Conservation (phyloP, 176 grass and related monocot genomes). For the Cymbopogon citratus region DNA sequence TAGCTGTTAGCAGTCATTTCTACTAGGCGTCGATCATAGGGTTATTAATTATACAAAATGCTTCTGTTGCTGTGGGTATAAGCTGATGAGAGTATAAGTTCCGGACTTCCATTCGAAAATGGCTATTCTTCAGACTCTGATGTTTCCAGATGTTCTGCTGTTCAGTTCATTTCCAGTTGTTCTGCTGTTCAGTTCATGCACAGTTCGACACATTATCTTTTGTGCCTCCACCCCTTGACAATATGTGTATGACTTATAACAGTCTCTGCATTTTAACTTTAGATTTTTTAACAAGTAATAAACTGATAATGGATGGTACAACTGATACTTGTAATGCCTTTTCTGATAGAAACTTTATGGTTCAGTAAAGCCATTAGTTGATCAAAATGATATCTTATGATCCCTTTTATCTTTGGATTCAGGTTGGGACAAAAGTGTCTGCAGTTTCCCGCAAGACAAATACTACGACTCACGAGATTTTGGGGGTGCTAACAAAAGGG, state of each 20-base stretch:
- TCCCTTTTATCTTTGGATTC: conserved; percentile 7
- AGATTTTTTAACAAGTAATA: neutral
- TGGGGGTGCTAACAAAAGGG: conserved; percentile 90
- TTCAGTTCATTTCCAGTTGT: neutral
- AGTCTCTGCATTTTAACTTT: neutral
- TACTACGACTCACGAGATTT: conserved; percentile 91
- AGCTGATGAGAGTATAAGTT: neutral
- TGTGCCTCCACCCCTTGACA: neutral
- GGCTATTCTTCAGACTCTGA: neutral
- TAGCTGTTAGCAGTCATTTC: neutral
- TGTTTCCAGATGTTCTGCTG: neutral
- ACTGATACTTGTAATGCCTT: neutral
- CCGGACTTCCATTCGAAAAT: neutral
- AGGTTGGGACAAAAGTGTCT: conserved; percentile 91
- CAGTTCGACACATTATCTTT: neutral
- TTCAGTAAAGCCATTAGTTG: neutral
- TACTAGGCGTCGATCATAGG: neutral
- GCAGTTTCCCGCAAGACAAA: conserved; percentile 98
- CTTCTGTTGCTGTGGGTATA: neutral
- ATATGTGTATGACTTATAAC: neutral
- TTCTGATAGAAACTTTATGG: neutral
- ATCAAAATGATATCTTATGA: neutral
- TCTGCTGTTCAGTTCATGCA: neutral
- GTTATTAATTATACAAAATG: neutral
- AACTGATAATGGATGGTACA: neutral